phyloP scores from a whole-genome alignment of 1,284 basidiomycete species.

The Moesziomyces sp. region DNA sequence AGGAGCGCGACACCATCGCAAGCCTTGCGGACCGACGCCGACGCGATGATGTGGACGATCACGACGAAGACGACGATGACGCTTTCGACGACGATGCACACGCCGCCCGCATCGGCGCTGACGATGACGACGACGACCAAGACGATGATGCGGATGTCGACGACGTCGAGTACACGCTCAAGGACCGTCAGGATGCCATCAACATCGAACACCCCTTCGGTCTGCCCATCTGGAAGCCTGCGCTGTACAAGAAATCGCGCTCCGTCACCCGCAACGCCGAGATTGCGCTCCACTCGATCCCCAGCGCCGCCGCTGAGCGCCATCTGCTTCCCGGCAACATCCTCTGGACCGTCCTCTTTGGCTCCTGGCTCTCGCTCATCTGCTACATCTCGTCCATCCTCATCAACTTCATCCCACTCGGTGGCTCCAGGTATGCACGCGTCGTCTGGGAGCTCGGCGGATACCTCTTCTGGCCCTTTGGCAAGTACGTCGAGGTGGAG shows the following conservation, averaged over 20 bases:
- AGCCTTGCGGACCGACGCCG: constrained; percentile 45
- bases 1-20: constrained; percentile 55
- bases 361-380: constrained; percentile 79
- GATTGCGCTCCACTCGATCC: constrained; percentile 88
- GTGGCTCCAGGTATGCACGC: constrained; percentile 85
- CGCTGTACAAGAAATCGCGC: constrained; percentile 96
- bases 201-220: constrained; percentile 99
- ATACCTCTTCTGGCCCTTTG: constrained; percentile 98
- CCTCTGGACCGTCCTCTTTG: constrained; percentile 86
- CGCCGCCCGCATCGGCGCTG: constrained; percentile 18
- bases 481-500: constrained; percentile 93
- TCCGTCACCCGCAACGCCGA: constrained; percentile 97
- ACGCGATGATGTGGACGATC: constrained; percentile 24
- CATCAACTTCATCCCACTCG: constrained; percentile 78
- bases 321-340: constrained; percentile 92
- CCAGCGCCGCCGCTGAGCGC: constrained; percentile 88
- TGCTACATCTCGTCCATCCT: constrained; percentile 78
- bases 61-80: constrained; percentile 13
- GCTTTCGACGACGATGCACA: constrained; percentile 20
- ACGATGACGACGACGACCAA: constrained; percentile 26
- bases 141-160: constrained; percentile 35
- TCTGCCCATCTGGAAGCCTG: constrained; percentile 99
- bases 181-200: constrained; percentile 93
- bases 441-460: constrained; percentile 91
- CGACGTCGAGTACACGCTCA: constrained; percentile 86